Base-by-base conservation (phyloP, 1,139 yeast genomes). In the Hyphopichia fennica region DNA sequence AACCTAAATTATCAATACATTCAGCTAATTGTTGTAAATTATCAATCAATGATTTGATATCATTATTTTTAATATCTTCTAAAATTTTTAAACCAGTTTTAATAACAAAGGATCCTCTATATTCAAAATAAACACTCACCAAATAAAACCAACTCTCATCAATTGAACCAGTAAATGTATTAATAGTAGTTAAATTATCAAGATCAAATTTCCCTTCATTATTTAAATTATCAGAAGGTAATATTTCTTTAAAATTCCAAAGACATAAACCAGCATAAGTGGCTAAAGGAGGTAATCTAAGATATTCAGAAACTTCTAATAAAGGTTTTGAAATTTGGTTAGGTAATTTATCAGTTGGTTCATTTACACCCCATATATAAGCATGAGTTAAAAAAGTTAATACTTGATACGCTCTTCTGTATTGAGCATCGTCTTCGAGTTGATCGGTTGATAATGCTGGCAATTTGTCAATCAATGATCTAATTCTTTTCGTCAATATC, bases 91-190 rank as follows among this genome's bases (percentile, higher is more conserved):
- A 64, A 1, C 82, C 82, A 4, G 79, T 75, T 37, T 70, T 69
- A 37, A 88, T 75, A 0, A 93, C 88, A 22, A 79, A 75, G 0
- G 95, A 90, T 29, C 96, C 96, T 47, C 79, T 81, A 52, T 82
- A 76, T 64, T 91, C 98, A 56, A 91, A 87, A 49, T 81, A 88
- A 1, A 90, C 93, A 54, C 95, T 84, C 14, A 90, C 93, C 47
- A 90, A 71, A 59, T 88, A 91, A 60, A 91, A 91, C 98, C 98
- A 91, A 50, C 88, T 79, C 62, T 91, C 98, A 61, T 91, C 97
- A 35, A 84, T 79, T 2, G 91, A 80, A 1, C 97, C 98, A 0
- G 98, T 89, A 58, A 84, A 91, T 0, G 97, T 90, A 59, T 80
- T 81, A 44, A 87, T 77, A 1, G 96, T 85, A 41, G 93, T 85